Base-by-base conservation (phyloP, 148 eudicot genomes). In the Diospyros lotus region DNA sequence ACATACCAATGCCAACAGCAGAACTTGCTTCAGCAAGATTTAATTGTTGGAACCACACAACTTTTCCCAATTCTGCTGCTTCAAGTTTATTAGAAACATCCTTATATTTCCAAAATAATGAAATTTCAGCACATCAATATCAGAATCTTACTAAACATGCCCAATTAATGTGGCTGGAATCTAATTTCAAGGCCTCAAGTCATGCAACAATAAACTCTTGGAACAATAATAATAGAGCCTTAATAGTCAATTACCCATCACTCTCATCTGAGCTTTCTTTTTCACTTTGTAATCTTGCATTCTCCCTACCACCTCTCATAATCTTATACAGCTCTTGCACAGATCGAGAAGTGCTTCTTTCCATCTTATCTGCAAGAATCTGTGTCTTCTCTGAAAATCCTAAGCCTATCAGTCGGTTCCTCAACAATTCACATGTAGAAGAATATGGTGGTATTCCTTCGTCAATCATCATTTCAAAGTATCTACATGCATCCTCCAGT, bases 391-490 rank as follows among this genome's bases (percentile, higher is more conserved):
- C 89, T 54, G 87, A 55, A 61, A 84, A 71, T 2, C 90, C 97
- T 52, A 80, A 77, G 53, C 93, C 90, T 38, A 87, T 56, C 2
- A 93, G 83, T 66, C 87, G 83, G 50, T 90, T 90, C 79, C 92
- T 89, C 84, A 90, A 81, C 73, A 81, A 5, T 55, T 85, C 93
- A 63, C 87, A 82, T 6, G 98, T 93, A 3, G 86, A 75, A 69
- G 79, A 17, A 62, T 87, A 90, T 41, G 93, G 98, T 5, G 98
- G 96, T 65, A 93, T 78, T 68, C 98, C 96, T 79, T 93, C 96
- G 78, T 93, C 98, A 72, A 93, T 81, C 98, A 93, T 93, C 71
- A 72, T 85, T 78, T 90, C 96, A 65, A 90, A 93, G 77, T 86
- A 90, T 76, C 82, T 84, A 51, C 84, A 89, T 3, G 96, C 98